Base-by-base conservation (phyloP, 2,329 filamentous ascomycete species). In the Aspergillus sp. region DNA sequence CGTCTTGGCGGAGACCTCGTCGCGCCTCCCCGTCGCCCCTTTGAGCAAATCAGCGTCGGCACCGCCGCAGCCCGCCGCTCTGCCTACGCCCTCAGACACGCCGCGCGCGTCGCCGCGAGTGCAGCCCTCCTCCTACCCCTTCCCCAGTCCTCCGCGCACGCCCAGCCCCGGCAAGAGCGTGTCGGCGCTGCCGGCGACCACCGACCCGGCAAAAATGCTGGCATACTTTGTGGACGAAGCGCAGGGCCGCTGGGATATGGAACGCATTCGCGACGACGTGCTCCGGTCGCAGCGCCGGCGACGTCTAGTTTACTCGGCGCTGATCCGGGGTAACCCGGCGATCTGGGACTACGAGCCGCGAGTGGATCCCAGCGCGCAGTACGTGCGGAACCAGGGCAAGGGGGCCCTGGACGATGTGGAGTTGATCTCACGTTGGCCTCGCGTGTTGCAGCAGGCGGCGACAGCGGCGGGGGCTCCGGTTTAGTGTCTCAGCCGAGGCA, bases 291-390 rank as follows among this genome's bases (percentile, higher is more conserved):
- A 97, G 80, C 88, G 92, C 47, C 87, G 89, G 70, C 85, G 93
- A 14, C 85, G 89, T 54, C 78, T 96, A 9, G 90, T 92, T 26
- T 96, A 91, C 88, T 85, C 85, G 46, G 91, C 93, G 0, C 81
- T 97, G 64, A 90, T 87, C 72, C 78, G 88, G 74, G 93, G 92
- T 57, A 81, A 81, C 39, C 92, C 91, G 67, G 90, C 90, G 45
- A 85, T 87, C 72, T 97, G 93, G 93, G 93, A 97, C 76, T 90
- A 89, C 77, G 85, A 93, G 77, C 92, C 92, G 0, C 78, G 83
- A 55, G 68, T 79, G 52, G 71, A 77, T 63, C 73, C 71, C 7
- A 74, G 74, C 61, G 65, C 61, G 66, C 90, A 90, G 76, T 96
- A 94, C 76, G 96, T 97, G 69, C 90, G 93, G 53, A 78, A 78